Evolutionary conservation across 2,329 filamentous ascomycete species (phyloP), one percentile per base, ranked within the genome.

Genomic region (Microdochium paspali): DNA sequence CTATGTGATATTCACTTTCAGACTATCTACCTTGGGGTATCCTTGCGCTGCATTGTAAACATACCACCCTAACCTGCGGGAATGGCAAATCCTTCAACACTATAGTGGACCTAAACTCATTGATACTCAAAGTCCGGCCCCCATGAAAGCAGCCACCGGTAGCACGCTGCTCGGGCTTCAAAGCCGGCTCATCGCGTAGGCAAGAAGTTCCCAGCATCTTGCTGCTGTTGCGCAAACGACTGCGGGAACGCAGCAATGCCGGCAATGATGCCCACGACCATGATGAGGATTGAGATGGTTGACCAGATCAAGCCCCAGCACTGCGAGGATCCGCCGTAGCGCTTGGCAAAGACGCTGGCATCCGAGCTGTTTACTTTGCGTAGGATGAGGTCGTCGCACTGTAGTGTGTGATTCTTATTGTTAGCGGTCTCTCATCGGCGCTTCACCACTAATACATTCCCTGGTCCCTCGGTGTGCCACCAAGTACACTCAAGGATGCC

Each of bases 281-380:
- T 88, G 61, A 91, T 82, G 0, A 75, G 52, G 23, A 90, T 58
- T 1, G 84, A 86, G 46, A 91, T 76, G 46, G 90, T 67, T 45
- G 79, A 84, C 87, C 86, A 91, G 46, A 89, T 77, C 13, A 90
- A 71, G 9, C 86, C 86, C 86, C 87, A 90, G 71, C 85, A 90
- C 58, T 85, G 83, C 1, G 84, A 87, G 0, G 84, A 89, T 30
- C 86, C 86, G 10, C 86, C 86, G 55, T 90, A 90, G 21, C 80
- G 74, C 65, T 87, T 74, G 7, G 86, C 85, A 56, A 90, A 90
- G 25, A 89, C 84, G 54, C 82, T 87, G 5, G 86, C 85, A 59
- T 91, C 86, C 4, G 85, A 89, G 21, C 76, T 80, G 63, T 90
- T 90, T 46, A 90, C 84, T 66, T 90, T 90, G 49, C 86, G 77